Conservation (phyloP, 805 yeast genomes). For the Blastobotrys muscicola region DNA sequence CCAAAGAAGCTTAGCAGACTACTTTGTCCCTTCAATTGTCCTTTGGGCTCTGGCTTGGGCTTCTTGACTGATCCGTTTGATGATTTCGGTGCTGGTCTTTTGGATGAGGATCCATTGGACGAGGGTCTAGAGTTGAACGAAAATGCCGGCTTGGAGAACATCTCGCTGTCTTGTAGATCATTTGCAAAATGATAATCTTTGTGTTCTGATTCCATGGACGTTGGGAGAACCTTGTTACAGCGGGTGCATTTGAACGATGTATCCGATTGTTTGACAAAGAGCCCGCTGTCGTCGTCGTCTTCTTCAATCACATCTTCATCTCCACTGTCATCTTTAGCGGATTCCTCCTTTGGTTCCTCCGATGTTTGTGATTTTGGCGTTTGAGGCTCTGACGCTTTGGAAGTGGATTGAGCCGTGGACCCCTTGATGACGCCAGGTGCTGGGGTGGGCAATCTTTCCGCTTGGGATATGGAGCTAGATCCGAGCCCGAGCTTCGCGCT, state of each 20-base stretch:
- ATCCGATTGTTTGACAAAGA: slow-evolving; percentile 8
- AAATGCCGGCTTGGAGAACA: slow-evolving; percentile 50
- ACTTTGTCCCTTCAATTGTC: background rate
- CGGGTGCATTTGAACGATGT: slow-evolving; percentile 18
- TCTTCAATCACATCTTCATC: slow-evolving; percentile 4
- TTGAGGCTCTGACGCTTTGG: too few species aligned
- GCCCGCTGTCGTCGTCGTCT: slow-evolving; percentile 6
- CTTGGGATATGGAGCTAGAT: too few species aligned
- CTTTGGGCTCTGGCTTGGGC: background rate
- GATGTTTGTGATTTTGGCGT: too few species aligned
- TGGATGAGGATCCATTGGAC: background rate
- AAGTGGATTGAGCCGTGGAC: too few species aligned
- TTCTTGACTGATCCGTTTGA: background rate
- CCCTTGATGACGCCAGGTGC: too few species aligned
- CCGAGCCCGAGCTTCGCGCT: background rate
- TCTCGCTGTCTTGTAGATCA: slow-evolving; percentile 16
- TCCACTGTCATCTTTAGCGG: background rate
- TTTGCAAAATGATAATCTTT: slow-evolving; percentile 34
- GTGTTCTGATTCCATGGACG: slow-evolving; percentile 24
- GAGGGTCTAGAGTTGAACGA: background rate
- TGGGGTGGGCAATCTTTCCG: too few species aligned
- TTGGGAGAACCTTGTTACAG: slow-evolving; percentile 20
- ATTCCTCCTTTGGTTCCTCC: background rate
- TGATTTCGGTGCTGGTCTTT: background rate
- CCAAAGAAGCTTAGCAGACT: background rate